A percentile compares a stretch with the other conserved stretches of the same genome.
These are phyloP conservation scores for Cryptococcus hybrid DNA, from an alignment of 1,284 basidiomycete genomes.

Conservation along the genomic window DNA sequence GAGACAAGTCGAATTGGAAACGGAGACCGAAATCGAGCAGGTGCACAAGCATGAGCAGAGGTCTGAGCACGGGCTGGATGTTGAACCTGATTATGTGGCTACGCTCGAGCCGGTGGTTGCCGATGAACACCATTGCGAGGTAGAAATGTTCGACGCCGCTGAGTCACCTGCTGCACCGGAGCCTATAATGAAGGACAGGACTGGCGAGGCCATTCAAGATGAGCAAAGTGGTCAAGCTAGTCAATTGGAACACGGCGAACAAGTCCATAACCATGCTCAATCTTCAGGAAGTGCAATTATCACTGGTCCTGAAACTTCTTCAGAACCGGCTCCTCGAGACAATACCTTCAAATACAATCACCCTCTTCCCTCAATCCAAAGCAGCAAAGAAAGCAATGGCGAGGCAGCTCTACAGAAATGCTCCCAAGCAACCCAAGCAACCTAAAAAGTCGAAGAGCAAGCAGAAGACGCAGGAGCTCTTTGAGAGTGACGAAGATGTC, in stretches of 20 bases:
- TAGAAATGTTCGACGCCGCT: neutral
- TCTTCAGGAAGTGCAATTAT: neutral
- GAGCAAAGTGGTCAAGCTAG: neutral
- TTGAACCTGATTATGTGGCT: neutral
- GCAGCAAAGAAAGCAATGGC: neutral
- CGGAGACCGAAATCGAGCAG: slow-evolving; percentile 26
- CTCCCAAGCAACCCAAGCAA: neutral
- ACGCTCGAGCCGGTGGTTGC: neutral
- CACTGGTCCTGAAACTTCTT: neutral
- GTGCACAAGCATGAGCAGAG: slow-evolving; percentile 21
- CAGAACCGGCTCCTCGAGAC: neutral
- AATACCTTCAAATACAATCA: neutral
- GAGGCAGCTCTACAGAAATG: neutral
- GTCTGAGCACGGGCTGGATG: neutral
- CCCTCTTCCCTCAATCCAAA: neutral
- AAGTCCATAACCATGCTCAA: neutral
- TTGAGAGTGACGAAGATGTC: neutral
- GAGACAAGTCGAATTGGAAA: neutral
- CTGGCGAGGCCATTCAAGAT: too few relatives aligned
- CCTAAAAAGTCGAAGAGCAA: neutral
- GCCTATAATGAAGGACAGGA: too few relatives aligned
- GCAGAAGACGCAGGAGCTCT: neutral
- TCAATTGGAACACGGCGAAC: neutral
- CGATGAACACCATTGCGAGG: neutral
- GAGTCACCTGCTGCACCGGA: too few relatives aligned